Base-by-base conservation (phyloP, 225 moss, liverwort and hornwort genomes). In the Pleurozium schreberi region DNA sequence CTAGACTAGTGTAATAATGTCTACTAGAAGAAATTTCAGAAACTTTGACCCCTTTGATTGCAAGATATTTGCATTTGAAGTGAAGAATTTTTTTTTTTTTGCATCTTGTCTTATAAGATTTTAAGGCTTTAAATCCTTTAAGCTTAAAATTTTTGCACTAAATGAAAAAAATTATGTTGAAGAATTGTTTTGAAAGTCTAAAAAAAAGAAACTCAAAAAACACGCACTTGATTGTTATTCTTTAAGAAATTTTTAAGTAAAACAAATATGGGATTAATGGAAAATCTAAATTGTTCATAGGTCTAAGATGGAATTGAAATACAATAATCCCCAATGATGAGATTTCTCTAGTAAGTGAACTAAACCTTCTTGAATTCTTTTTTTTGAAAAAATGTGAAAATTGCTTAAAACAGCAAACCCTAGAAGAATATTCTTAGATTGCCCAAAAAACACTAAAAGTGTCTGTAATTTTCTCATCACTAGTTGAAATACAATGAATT, bases 361-460 rank as follows among this genome's bases (percentile, higher is more conserved):
- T 68, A n/a, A n/a, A 40, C 1, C n/a, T 2, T 40, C 1, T 40
- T 0, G 23, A 68, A 4, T 3, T 67, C 10, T n/a, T n/a, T 21
- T 21, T 12, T 66, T 3, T 18, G 15, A 31, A 38, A 66, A 68
- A 40, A n/a, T 22, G 7, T 23, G 1, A 40, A 40, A 68, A 6
- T n/a, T 40, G 18, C 2, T 2, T 12, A n/a, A n/a, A n/a, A n/a
- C n/a, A n/a, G n/a, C n/a, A n/a, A n/a, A n/a, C n/a, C n/a, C n/a
- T n/a, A n/a, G n/a, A n/a, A n/a, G 3, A 69, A 40, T 7, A 23
- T 69, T 12, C 12, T 40, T 25, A 8, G 25, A 69, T 22, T 40
- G 20, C 25, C 10, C 8, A 0, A 1, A 12, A 69, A 69, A 14
- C 57, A 19, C 20, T 4, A 22, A 69, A 14, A 69, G n/a, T 23